Evolutionary conservation across 2,329 filamentous ascomycete species (phyloP).

Genomic region (Penicillium sp.): DNA sequence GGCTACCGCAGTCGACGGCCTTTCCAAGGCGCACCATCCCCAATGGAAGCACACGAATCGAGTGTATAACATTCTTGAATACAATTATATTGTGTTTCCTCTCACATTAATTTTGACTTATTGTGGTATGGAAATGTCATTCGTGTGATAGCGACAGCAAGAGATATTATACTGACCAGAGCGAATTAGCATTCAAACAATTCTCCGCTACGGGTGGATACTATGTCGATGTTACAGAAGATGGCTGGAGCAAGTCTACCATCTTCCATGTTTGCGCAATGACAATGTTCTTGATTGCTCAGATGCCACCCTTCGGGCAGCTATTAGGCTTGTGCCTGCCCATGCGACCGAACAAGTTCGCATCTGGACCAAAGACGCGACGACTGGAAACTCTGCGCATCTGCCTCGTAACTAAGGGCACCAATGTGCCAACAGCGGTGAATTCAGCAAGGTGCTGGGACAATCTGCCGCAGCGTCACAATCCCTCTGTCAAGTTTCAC

Average conservation of each 20-base stretch:
- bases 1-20: not conserved
- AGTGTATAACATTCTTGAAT: not conserved
- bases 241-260: not conserved
- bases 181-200: not conserved
- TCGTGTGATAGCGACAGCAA: not conserved
- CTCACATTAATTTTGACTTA: slow-evolving; percentile 2
- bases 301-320: slow-evolving; percentile 6
- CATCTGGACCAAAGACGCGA: not conserved
- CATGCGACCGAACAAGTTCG: slow-evolving; percentile 6
- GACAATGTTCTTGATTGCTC: not conserved
- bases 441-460: slow-evolving; percentile 6
- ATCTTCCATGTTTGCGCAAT: not conserved
- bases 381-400: slow-evolving; percentile 3
- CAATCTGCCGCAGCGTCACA: slow-evolving; percentile 1
- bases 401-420: slow-evolving; percentile 11
- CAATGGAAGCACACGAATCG: not conserved
- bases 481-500: slow-evolving; percentile 8
- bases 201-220: not conserved
- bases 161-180: not conserved
- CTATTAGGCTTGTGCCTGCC: slow-evolving; percentile 6
- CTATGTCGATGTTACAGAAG: slow-evolving; percentile 1
- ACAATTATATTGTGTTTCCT: slow-evolving; percentile 11
- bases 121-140: slow-evolving; percentile 1
- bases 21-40: not conserved
- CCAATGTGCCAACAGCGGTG: slow-evolving; percentile 6